A percentile compares a stretch with the other conserved stretches of the same genome.
phyloP scores from a whole-genome alignment of 2,329 filamentous ascomycete genomes.

The Clarireedia homoeocarpa region DNA sequence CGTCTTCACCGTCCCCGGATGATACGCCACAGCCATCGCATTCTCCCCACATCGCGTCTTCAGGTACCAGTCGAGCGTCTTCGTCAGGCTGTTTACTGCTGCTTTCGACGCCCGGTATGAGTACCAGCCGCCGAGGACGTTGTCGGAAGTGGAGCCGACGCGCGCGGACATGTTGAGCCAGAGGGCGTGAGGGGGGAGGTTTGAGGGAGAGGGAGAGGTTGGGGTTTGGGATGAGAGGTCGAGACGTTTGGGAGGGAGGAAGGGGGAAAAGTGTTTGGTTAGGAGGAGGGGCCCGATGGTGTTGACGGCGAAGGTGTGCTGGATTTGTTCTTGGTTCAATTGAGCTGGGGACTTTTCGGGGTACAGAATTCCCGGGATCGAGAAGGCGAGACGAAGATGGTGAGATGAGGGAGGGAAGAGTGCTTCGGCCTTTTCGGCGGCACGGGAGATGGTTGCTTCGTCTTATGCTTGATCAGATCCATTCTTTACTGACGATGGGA shows the following conservation, averaged over 20 bases:
- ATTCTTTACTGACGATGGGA: neutral
- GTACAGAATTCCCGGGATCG: constrained; percentile 62
- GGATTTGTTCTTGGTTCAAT: constrained; percentile 51
- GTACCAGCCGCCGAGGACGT: constrained; percentile 72
- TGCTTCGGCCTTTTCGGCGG: constrained; percentile 41
- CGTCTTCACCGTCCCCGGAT: constrained; percentile 76
- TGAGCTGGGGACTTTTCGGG: constrained; percentile 65
- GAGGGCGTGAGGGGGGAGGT: constrained; percentile 47
- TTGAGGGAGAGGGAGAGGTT: constrained; percentile 12
- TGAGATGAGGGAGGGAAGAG: constrained; percentile 44
- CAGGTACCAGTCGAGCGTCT: constrained; percentile 64
- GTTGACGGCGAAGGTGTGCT: constrained; percentile 68
- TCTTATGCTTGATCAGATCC: constrained; percentile 31
- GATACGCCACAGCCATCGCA: constrained; percentile 62
- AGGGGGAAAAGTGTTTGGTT: constrained; percentile 64
- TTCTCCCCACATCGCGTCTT: constrained; percentile 47
- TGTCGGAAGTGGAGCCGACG: constrained; percentile 67
- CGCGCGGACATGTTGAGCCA: constrained; percentile 73
- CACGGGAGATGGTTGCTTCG: constrained; percentile 53
- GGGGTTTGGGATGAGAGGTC: constrained; percentile 21
- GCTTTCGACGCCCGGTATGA: constrained; percentile 71
- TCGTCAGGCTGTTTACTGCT: constrained; percentile 62
- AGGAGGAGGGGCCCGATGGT: constrained; percentile 66
- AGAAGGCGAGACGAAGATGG: constrained; percentile 62
- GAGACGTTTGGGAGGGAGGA: constrained; percentile 55